Base-by-base conservation (phyloP, 352 stramenopile species). In the Globisporangium cederbergense region DNA sequence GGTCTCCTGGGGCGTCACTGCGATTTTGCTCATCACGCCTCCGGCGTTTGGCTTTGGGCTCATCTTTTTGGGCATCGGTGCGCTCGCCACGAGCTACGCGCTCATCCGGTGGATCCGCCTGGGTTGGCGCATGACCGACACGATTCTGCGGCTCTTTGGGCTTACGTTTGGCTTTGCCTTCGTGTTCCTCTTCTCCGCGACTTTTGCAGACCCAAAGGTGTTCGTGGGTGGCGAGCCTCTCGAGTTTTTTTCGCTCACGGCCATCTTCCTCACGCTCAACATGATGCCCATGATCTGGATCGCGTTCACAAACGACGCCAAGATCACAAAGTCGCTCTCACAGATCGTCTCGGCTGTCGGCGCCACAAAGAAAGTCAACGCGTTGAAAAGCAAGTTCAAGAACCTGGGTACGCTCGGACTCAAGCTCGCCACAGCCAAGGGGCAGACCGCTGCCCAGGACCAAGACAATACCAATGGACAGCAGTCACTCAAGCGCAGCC, bases 251-350 rank as follows among this genome's bases (percentile, higher is more conserved):
- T 78, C 84, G 25, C 66, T 96, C 46, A 92, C 81, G 18, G 70
- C 74, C 38, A 88, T 95, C 43, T 93, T 90, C 49, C 70, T 95
- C 11, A 92, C 88, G 22, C 76, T 95, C 53, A 94, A 95, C 66
- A 93, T 96, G 86, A 86, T 95, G 74, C 86, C 88, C 8, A 88
- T 97, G 69, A 83, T 97, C n/a, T 96, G 86, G 80, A 81, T 97
- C 43, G 86, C 85, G 6, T 97, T 97, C 68, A 91, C 86, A 0
- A 97, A 96, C 64, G 89, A 97, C 65, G 74, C 77, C 7, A 91
- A 96, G 72, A 66, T 96, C 14, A 84, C 79, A 20, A 96, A 94
- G 61, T 94, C 85, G 28, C 76, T 96, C 43, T 74, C 82, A 3
- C 83, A 94, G 53, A 84, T 96, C 16, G 65, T 93, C n/a, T 79